Evolutionary conservation across 1,139 yeast species (phyloP), one percentile per base, ranked within the genome.

Genomic region (Wickerhamomyces sp.): DNA sequence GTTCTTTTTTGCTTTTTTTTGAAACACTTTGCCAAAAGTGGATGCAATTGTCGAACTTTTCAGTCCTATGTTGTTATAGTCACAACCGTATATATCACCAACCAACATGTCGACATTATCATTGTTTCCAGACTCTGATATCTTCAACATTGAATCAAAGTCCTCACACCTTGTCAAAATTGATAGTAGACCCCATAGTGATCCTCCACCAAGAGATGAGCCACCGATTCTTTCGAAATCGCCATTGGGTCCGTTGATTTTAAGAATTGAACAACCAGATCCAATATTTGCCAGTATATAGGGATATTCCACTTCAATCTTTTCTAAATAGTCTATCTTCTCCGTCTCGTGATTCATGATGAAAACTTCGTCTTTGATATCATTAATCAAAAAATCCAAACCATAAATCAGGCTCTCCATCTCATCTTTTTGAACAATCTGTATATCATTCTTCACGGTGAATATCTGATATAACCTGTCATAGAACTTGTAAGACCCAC

Each of bases 191-290:
- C 99, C 99, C 98, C 98, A 93, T 20, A 91, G 68, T 0, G 99
- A 91, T 4, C 99, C 99, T 2, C 99, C 99, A 18, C 99, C 99
- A n/a, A 91, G 64, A 0, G 97, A 88, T 0, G 95, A 85, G 5
- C 99, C 99, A 4, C 98, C 98, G 21, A 91, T 84, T 55, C 98
- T 73, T 43, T 75, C 81, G 57, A 84, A 91, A 8, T 19, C 9
- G 31, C 75, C 75, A 11, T 78, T 75, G 0, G 95, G 91, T 1
- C 94, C 95, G 0, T 80, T 75, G 14, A 91, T 96, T 62, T 88
- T 91, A 44, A 91, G 72, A 81, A 93, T 89, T 16, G 95, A 82
- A 1, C 91, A 98, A 26, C 99, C 99, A 5, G 95, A 85, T 2
- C 99, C 99, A 23, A 93, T 91, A 55, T 91, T 91, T n/a, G 91